Percentiles rank a stretch among this genome's conserved stretches.
phyloP scores from a whole-genome alignment of 2,329 filamentous ascomycete genomes.

The Fusarium sp. region DNA sequence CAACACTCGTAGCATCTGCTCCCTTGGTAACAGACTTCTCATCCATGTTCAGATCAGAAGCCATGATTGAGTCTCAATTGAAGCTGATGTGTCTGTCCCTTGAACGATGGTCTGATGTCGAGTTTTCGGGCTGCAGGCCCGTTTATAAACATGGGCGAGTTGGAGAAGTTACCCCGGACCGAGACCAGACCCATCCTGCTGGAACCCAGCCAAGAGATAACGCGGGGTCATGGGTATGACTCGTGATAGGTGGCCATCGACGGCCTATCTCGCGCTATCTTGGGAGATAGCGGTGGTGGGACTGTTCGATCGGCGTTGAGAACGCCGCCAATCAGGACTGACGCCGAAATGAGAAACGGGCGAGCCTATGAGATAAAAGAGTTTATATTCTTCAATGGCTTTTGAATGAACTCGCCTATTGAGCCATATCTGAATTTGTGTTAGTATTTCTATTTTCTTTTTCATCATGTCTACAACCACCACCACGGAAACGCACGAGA shows the following conservation, averaged over 20 bases:
- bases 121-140: neutral
- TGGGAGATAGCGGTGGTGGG: neutral
- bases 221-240: neutral
- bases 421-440: neutral
- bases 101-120: neutral
- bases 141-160: slow-evolving; percentile 4
- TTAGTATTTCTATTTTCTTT: neutral
- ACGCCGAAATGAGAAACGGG: neutral
- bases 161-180: slow-evolving; percentile 1
- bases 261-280: slow-evolving; percentile 17
- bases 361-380: neutral
- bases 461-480: neutral
- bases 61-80: neutral
- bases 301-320: slow-evolving; percentile 3
- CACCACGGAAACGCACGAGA: neutral
- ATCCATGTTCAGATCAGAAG: neutral
- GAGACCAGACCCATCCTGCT: slow-evolving; percentile 3
- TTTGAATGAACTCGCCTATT: neutral
- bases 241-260: slow-evolving; percentile 3
- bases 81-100: fast-evolving
- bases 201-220: slow-evolving; percentile 6
- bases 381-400: neutral
- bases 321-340: slow-evolving; percentile 7
- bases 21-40: neutral
- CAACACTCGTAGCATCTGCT: slow-evolving; percentile 1